These are phyloP conservation scores for Mallotus repandus DNA, from an alignment of 441 rosid genomes.

Conservation along the genomic window DNA sequence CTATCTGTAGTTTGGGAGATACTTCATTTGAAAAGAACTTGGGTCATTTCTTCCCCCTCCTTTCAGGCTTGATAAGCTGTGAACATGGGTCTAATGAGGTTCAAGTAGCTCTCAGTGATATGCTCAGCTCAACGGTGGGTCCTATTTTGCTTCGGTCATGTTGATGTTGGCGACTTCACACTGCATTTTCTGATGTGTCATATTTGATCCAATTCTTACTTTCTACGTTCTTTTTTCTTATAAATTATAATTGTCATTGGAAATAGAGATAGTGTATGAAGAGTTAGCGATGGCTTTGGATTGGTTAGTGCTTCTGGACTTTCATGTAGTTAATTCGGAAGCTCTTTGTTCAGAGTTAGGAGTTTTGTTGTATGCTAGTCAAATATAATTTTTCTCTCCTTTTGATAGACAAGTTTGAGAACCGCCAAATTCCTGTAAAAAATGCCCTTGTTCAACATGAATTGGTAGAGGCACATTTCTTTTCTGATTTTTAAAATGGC, in stretches of 20 bases:
- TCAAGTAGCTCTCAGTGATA: slow-evolving; percentile 87
- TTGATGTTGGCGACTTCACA: slow-evolving; percentile 37
- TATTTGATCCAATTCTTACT: slow-evolving; percentile 22
- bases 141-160: slow-evolving; percentile 81
- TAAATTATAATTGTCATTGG: slow-evolving; percentile 22
- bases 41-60: slow-evolving; percentile 66
- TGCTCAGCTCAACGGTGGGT: slow-evolving; percentile 84
- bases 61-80: slow-evolving; percentile 76
- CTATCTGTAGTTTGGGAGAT: slow-evolving; percentile 76
- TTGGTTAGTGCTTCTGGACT: slow-evolving; percentile 28
- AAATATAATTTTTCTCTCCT: neutral
- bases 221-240: neutral
- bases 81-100: slow-evolving; percentile 96
- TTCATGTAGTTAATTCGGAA: slow-evolving; percentile 27
- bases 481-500: neutral
- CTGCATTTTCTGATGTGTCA: slow-evolving; percentile 36
- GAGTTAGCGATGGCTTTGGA: slow-evolving; percentile 33
- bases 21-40: slow-evolving; percentile 74
- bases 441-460: slow-evolving; percentile 11
- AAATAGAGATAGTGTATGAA: slow-evolving; percentile 42
- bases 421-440: slow-evolving; percentile 19
- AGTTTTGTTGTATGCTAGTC: slow-evolving; percentile 41
- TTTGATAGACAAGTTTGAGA: neutral
- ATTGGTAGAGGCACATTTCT: neutral
- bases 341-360: slow-evolving; percentile 29